phyloP scores from a whole-genome alignment of 2,329 filamentous ascomycete species.

The Colletotrichum acutatum region DNA sequence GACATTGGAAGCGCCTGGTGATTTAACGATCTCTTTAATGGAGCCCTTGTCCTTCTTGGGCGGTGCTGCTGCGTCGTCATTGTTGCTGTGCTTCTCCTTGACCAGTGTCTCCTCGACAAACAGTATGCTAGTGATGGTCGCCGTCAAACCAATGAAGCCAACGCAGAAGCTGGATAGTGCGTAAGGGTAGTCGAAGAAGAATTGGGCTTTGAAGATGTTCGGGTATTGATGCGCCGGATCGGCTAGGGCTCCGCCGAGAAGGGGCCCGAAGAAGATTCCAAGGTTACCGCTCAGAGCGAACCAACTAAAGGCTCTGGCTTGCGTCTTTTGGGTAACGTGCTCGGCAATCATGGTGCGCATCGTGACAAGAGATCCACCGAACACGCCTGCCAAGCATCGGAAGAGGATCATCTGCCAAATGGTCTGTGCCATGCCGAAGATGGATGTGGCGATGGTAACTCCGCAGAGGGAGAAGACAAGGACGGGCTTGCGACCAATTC shows the following conservation, averaged over 20 bases:
- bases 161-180: slow-evolving; percentile 69
- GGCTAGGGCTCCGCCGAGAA: slow-evolving; percentile 76
- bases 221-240: slow-evolving; percentile 75
- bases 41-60: neutral
- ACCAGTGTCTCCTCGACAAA: slow-evolving; percentile 73
- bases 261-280: slow-evolving; percentile 78
- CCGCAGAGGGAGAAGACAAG: slow-evolving; percentile 75
- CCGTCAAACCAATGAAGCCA: slow-evolving; percentile 53
- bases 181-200: slow-evolving; percentile 75
- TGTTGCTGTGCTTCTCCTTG: slow-evolving; percentile 35
- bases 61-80: neutral
- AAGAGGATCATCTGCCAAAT: slow-evolving; percentile 82
- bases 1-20: slow-evolving; percentile 73
- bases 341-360: slow-evolving; percentile 83
- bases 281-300: slow-evolving; percentile 82
- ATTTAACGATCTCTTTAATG: slow-evolving; percentile 59
- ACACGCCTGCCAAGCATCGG: slow-evolving; percentile 77
- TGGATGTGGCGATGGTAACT: slow-evolving; percentile 66
- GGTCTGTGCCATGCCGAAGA: slow-evolving; percentile 75
- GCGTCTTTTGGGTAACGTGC: slow-evolving; percentile 74
- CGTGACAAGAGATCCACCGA: slow-evolving; percentile 79
- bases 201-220: slow-evolving; percentile 62
- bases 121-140: slow-evolving; percentile 61
- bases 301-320: slow-evolving; percentile 79
- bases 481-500: slow-evolving; percentile 77